Evolutionary conservation across 2,329 filamentous ascomycete genomes (phyloP).

Genomic region (Colletotrichum sp.): DNA sequence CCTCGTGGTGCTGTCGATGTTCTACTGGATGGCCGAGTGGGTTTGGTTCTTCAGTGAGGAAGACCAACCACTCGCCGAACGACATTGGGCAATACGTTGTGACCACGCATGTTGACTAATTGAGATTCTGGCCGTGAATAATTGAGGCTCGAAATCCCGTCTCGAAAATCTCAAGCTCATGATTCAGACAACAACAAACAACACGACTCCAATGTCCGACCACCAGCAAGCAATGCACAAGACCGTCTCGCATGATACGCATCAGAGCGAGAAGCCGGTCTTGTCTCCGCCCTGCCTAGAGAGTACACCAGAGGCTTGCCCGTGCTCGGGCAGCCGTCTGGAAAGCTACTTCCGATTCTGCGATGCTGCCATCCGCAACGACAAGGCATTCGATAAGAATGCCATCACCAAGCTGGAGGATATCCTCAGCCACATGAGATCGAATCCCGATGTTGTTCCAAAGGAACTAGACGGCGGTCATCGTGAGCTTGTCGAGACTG

Average conservation of each 20-base stretch:
- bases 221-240: neutral
- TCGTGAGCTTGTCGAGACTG: neutral
- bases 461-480: neutral
- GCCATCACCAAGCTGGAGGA: neutral
- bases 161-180: neutral
- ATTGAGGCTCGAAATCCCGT: neutral
- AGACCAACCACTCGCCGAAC: neutral
- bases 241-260: neutral
- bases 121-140: neutral
- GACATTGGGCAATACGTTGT: neutral
- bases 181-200: neutral
- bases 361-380: neutral
- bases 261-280: neutral
- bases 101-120: neutral
- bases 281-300: neutral
- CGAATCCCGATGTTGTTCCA: neutral
- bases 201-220: neutral
- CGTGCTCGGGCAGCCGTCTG: neutral
- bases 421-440: neutral
- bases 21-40: neutral
- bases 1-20: neutral
- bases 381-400: neutral
- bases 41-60: neutral
- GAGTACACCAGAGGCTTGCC: neutral
- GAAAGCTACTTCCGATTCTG: constrained; percentile 1